A percentile compares a stretch with the other conserved stretches of the same genome.
Evolutionary conservation across 768 basidiomycete species (phyloP).

Genomic region (Leccinellum albellum): DNA sequence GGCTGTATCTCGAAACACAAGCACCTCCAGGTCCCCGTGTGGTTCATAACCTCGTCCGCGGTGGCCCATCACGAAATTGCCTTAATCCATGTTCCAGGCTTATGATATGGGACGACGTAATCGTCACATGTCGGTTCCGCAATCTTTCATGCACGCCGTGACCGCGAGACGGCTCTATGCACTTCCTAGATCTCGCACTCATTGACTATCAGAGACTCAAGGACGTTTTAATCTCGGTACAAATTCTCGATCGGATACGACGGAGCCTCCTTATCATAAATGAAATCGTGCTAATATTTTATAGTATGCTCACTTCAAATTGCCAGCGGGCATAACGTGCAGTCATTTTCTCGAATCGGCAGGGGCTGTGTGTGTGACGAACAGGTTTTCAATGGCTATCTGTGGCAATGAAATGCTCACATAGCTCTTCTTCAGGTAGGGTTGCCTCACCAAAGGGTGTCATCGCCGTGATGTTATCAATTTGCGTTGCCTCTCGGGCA

Average conservation of each 20-base stretch:
- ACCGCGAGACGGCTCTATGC: slow-evolving; percentile 3
- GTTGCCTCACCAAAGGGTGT: slow-evolving; percentile 1
- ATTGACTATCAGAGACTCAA: slow-evolving; percentile 13
- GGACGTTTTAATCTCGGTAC: slow-evolving; percentile 17
- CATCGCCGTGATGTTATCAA: slow-evolving; percentile 7
- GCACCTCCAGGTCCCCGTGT: slow-evolving; percentile 1
- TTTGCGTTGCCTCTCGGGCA: slow-evolving; percentile 11
- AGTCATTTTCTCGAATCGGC: not conserved
- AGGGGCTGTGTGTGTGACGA: not conserved
- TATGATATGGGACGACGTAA: not conserved
- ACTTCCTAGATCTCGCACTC: slow-evolving; percentile 6
- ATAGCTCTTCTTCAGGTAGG: not conserved
- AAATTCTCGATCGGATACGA: slow-evolving; percentile 20
- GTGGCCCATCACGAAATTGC: slow-evolving; percentile 13
- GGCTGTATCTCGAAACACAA: slow-evolving; percentile 6
- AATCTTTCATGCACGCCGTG: slow-evolving; percentile 11
- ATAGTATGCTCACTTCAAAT: slow-evolving; percentile 6
- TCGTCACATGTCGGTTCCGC: slow-evolving; percentile 15
- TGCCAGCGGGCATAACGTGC: slow-evolving; percentile 1
- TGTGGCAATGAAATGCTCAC: slow-evolving; percentile 11
- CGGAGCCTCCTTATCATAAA: slow-evolving; percentile 6
- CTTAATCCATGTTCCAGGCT: not conserved
- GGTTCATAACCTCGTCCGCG: slow-evolving; percentile 16
- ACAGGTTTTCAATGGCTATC: not conserved
- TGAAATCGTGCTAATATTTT: slow-evolving; percentile 13